Base-by-base conservation (phyloP, 768 basidiomycete species). In the Phlebiopsis gigantea region DNA sequence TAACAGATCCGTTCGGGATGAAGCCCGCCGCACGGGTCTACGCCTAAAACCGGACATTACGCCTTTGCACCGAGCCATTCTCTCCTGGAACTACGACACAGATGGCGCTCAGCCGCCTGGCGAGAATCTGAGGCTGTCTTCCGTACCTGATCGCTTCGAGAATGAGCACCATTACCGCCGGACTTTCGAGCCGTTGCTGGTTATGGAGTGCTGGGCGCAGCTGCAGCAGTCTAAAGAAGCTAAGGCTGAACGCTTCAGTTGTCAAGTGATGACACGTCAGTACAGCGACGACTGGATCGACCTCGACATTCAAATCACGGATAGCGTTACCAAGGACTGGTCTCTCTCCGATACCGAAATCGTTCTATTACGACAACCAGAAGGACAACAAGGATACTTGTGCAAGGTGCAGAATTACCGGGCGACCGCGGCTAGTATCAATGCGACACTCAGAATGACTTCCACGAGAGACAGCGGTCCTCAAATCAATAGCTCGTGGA, bases 141-240 rank as follows among this genome's bases (percentile, higher is more conserved):
- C 69, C 17, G 77, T 97, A 7, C 89, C 90, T 0, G 79, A 84
- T 53, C 73, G 68, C 10, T 98, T 98, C 69, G 56, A 63, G 1
- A 78, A 81, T 50, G 80, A 85, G 56, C 68, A 73, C 1, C 80
- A 91, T 19, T 98, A 96, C 69, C 78, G 80, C 42, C 73, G 73
- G 22, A 76, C 87, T 45, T 93, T 97, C 68, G 84, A 92, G 66
- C 94, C 96, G 1, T 77, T 98, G 15, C 73, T 98, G 25, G 72
- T 94, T 19, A 73, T 90, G 57, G 97, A 99, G 71, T 85, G 90
- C 60, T 98, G 97, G 95, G 83, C 87, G 26, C 92, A 96, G 66
- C 79, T 96, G 22, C 65, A 77, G 7, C 83, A 90, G 61, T 84
- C 91, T 4, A 92, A 90, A 66, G 85, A 89, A 50, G 85, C 87